phyloP scores from a whole-genome alignment of 331 rosid genomes.

The Cydonia oblonga region DNA sequence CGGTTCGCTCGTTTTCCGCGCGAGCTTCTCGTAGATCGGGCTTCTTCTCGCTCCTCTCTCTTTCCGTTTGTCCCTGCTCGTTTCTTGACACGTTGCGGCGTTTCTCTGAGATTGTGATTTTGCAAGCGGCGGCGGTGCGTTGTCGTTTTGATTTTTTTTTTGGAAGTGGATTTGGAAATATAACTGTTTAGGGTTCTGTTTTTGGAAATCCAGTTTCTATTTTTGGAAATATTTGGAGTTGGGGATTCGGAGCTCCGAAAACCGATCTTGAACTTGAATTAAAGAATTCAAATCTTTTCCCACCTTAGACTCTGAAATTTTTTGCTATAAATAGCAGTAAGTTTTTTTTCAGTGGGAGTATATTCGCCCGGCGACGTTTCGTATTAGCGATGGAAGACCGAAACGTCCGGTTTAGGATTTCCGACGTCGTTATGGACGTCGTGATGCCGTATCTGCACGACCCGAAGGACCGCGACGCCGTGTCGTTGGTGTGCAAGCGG shows the following conservation, averaged over 20 bases:
- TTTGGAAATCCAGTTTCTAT: neutral
- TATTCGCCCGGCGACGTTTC: neutral
- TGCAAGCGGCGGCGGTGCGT: neutral
- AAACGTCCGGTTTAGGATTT: slow-evolving; percentile 2
- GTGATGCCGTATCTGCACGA: slow-evolving; percentile 79
- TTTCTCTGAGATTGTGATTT: neutral
- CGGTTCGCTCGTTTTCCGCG: slow-evolving; percentile 12
- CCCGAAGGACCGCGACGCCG: slow-evolving; percentile 70
- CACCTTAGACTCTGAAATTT: neutral
- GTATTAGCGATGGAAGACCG: slow-evolving; percentile 29
- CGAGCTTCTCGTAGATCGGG: slow-evolving; percentile 3
- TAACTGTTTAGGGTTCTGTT: neutral
- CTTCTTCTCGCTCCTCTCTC: neutral
- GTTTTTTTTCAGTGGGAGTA: neutral
- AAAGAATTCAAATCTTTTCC: neutral
- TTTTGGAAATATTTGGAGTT: neutral
- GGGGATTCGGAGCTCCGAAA: neutral
- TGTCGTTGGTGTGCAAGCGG: slow-evolving; percentile 68
- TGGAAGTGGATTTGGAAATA: neutral
- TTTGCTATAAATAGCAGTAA: neutral
- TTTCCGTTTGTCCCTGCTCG: neutral
- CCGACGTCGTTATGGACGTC: slow-evolving; percentile 51
- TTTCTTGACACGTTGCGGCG: slow-evolving; percentile 1
- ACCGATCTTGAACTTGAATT: neutral
- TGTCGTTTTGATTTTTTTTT: neutral